These are phyloP conservation scores for Geotrichum siamense DNA, from an alignment of 1,139 yeast genomes.

Conservation along the genomic window DNA sequence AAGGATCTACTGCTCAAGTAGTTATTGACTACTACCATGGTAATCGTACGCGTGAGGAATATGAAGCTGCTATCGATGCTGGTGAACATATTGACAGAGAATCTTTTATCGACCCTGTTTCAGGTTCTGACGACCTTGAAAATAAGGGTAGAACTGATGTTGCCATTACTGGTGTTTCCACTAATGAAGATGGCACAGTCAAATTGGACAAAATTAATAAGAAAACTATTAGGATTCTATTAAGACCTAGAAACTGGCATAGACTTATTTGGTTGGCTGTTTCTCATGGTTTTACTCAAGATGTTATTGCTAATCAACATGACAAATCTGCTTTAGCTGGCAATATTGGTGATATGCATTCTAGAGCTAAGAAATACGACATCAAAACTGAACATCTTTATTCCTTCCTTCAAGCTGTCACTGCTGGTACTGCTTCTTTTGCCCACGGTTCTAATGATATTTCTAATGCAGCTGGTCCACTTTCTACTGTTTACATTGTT, in stretches of 20 bases:
- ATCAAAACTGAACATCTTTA: conserved; percentile 64
- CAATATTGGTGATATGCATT: conserved; percentile 47
- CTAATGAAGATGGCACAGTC: conserved; percentile 16
- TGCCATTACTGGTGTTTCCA: conserved; percentile 2
- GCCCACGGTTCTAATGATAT: conserved; percentile 77
- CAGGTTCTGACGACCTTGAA: conserved; percentile 10
- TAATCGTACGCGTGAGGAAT: conserved; percentile 40
- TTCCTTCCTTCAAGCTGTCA: conserved; percentile 62
- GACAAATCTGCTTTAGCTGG: conserved; percentile 27
- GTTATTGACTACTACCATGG: conserved; percentile 62
- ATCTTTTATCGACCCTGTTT: conserved; percentile 2
- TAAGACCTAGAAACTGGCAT: conserved; percentile 48
- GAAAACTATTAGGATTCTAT: conserved; percentile 11
- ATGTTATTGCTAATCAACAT: conserved; percentile 50
- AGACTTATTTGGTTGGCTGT: conserved; percentile 43
- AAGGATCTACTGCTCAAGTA: conserved; percentile 38
- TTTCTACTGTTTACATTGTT: conserved; percentile 55
- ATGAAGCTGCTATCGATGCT: conserved; percentile 23
- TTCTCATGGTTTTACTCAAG: conserved; percentile 58
- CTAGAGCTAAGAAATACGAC: conserved; percentile 58
- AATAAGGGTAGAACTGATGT: conserved; percentile 6
- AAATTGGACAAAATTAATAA: conserved; percentile 17
- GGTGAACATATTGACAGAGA: conserved; percentile 18
- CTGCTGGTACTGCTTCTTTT: conserved; percentile 75
- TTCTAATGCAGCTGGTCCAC: conserved; percentile 73